phyloP scores from a whole-genome alignment of 345 rosid species.

The Dipteronia sinensis region DNA sequence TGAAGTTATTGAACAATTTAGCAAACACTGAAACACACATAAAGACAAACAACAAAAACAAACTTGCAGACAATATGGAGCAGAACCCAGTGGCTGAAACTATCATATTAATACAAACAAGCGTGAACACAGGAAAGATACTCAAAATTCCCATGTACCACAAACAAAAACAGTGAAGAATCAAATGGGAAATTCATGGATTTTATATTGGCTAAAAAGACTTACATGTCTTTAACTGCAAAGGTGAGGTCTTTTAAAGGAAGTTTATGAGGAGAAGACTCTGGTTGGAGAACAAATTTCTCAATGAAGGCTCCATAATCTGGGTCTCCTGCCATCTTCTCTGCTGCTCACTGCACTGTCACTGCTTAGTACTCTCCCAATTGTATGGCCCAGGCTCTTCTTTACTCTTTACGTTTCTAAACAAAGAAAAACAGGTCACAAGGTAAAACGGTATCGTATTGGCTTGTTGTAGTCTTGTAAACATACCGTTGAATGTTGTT shows the following conservation, averaged over 20 bases:
- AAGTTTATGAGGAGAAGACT: conserved; percentile 45
- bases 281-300: conserved; percentile 57
- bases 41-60: background rate
- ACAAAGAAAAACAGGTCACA: too few species aligned
- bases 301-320: conserved; percentile 87
- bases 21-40: background rate
- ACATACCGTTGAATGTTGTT: background rate
- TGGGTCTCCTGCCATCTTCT: conserved; percentile 44
- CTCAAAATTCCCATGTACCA: background rate
- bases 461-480: too few species aligned
- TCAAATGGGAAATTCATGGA: background rate
- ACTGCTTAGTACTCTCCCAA: background rate
- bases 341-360: background rate
- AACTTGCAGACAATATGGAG: background rate
- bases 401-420: too few species aligned
- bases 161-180: background rate
- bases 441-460: too few species aligned
- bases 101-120: background rate
- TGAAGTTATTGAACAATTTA: background rate
- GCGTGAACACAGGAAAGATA: background rate
- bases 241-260: conserved; percentile 70
- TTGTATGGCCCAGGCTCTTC: background rate
- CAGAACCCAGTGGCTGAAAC: conserved; percentile 16
- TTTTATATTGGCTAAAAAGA: background rate
- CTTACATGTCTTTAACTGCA: conserved; percentile 92